A percentile compares a stretch with the other conserved stretches of the same genome.
phyloP scores from a whole-genome alignment of 2,329 filamentous ascomycete genomes.

The Neofusicoccum cordaticola region DNA sequence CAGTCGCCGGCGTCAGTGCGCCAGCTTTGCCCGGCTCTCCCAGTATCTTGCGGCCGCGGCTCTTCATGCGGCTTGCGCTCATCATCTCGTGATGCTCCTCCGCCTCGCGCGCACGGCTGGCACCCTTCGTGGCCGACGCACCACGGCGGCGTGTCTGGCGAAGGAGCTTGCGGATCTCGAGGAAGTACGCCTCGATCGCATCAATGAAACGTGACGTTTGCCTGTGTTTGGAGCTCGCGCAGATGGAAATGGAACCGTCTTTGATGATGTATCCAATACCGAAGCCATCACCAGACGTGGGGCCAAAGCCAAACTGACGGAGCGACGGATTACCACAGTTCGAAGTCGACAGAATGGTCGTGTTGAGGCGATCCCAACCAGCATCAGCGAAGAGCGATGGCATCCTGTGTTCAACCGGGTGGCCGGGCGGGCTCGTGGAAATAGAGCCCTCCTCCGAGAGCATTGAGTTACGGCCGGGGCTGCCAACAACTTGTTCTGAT shows the following conservation, averaged over 20 bases:
- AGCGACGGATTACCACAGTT: constrained; percentile 97
- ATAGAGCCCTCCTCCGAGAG: constrained; percentile 50
- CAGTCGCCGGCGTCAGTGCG: constrained; percentile 53
- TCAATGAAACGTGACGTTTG: constrained; percentile 91
- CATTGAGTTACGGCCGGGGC: constrained; percentile 53
- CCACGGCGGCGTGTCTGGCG: constrained; percentile 63
- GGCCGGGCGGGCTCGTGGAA: constrained; percentile 51
- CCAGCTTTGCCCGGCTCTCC: constrained; percentile 43
- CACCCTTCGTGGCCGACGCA: constrained; percentile 51
- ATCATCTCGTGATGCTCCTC: constrained; percentile 44
- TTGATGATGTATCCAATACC: constrained; percentile 99
- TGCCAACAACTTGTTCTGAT: constrained; percentile 41
- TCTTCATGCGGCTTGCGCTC: constrained; percentile 57
- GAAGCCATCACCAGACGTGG: constrained; percentile 89
- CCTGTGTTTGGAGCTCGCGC: constrained; percentile 87
- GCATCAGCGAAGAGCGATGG: constrained; percentile 81
- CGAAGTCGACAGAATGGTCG: constrained; percentile 90
- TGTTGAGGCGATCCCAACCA: constrained; percentile 95
- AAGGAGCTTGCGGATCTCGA: constrained; percentile 84
- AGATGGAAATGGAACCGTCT: constrained; percentile 84
- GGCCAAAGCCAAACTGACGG: constrained; percentile 94
- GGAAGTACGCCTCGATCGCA: constrained; percentile 81
- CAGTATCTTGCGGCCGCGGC: constrained; percentile 69
- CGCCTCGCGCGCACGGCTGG: constrained; percentile 60
- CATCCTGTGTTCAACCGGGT: constrained; percentile 48